phyloP scores from a whole-genome alignment of 2,329 filamentous ascomycete species.

The Trichoderma afroharzianum region DNA sequence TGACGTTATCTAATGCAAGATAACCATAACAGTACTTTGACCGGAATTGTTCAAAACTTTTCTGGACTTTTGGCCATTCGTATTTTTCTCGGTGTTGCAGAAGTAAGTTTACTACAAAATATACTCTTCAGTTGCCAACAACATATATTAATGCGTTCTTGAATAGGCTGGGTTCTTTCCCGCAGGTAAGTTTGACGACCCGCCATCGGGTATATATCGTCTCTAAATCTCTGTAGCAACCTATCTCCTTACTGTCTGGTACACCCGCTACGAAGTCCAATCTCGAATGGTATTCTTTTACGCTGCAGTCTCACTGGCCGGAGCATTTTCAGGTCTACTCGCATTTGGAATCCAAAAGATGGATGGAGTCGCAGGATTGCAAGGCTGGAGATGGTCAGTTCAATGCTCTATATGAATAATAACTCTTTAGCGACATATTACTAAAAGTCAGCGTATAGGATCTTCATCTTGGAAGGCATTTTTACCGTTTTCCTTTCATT shows the following conservation, averaged over 20 bases:
- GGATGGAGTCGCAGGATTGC: not conserved
- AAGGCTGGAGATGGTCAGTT: not conserved
- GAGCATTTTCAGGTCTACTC: not conserved
- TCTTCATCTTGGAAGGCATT: slow-evolving; percentile 73
- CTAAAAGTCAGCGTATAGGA: slow-evolving; percentile 28
- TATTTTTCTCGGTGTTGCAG: slow-evolving; percentile 57
- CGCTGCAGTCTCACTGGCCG: slow-evolving; percentile 58
- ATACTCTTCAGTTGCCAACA: not conserved
- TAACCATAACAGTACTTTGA: slow-evolving; percentile 67
- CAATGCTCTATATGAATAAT: not conserved
- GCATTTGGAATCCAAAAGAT: not conserved
- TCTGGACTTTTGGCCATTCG: slow-evolving; percentile 70
- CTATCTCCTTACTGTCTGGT: slow-evolving; percentile 84
- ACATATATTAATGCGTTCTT: not conserved
- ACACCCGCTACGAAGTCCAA: slow-evolving; percentile 80
- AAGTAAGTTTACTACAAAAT: not conserved
- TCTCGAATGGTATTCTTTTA: slow-evolving; percentile 94
- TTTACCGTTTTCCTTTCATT: slow-evolving; percentile 60
- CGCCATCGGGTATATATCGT: slow-evolving; percentile 32
- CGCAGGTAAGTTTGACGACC: not conserved
- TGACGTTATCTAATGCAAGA: not conserved
- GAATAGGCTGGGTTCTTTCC: not conserved
- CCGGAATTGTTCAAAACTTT: slow-evolving; percentile 77
- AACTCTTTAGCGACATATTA: not conserved
- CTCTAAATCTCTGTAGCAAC: slow-evolving; percentile 37